Evolutionary conservation across 805 yeast species (phyloP), one percentile per base, ranked within the genome.

Genomic region (Ogataea polymorpha): DNA sequence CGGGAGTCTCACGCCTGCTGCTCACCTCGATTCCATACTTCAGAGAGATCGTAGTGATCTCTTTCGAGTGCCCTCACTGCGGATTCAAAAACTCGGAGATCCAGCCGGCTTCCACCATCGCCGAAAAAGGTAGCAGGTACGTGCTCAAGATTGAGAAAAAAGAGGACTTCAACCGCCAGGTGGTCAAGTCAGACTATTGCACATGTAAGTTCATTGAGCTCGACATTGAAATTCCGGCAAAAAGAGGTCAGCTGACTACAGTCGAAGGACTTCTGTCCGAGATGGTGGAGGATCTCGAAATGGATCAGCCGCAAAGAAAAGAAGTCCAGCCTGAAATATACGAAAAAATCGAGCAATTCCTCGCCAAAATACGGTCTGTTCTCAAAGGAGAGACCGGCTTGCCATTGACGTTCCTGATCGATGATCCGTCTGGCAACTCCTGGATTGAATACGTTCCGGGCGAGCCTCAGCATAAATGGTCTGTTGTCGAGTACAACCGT

Each of bases 391-490:
- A 82, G 45, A 76, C 75, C 39, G 77, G 76, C 23, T 63, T 86
- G 39, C 98, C 98, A 2, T 57, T 91, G 47, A 85, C 95, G 0
- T 74, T 91, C 35, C 71, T 74, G 17, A 67, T 88, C 9, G 96
- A 90, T 62, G 99, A 93, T 63, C 97, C 99, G 21, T 77, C 96
- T 1, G 99, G 99, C 12, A 93, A 93, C 68, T 91, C 98, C 4
- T 93, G 97, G 96, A 80, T 93, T 40, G 96, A 87, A 59, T 87
- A 74, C 61, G 65, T 77, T 45, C 96, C 96, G 14, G 90, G 86
- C 45, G 96, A 88, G 61, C 74, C 95, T 4, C 71, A 84, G 26
- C 95, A 87, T 64, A 88, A 90, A 63, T 91, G 96, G 96, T 75
- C 93, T 18, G 84, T 80, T 63, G 70, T 74, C 24, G 90, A 87